A percentile compares a stretch with the other conserved stretches of the same genome.
Evolutionary conservation across 352 stramenopile species (phyloP).

Genomic region (Globisporangium carolinianum): DNA sequence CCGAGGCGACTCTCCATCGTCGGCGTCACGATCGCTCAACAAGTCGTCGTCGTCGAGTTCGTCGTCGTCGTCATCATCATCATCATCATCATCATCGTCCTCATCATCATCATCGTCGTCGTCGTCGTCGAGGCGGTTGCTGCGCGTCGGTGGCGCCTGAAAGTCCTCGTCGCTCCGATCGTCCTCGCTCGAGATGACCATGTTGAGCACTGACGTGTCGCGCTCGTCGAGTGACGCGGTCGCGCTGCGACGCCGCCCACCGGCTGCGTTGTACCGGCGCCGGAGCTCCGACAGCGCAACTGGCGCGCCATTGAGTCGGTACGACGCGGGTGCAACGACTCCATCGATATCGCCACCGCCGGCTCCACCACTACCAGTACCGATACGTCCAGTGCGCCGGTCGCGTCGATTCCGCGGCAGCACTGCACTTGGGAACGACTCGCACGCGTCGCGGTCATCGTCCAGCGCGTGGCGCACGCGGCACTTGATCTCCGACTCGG

Average conservation of each 20-base stretch:
- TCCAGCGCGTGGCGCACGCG: conserved; percentile 43
- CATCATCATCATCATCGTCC: conserved; percentile 31
- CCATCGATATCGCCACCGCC: too few species aligned
- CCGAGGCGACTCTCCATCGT: conserved; percentile 26
- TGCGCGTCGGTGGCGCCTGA: conserved; percentile 30
- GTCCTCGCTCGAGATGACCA: conserved; percentile 84
- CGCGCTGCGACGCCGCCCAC: conserved; percentile 25
- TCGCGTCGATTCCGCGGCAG: background rate
- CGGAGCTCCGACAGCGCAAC: conserved; percentile 67
- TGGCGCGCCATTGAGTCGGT: conserved; percentile 64
- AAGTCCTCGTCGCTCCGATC: conserved; percentile 86
- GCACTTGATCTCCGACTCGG: conserved; percentile 61
- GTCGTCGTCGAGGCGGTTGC: conserved; percentile 23
- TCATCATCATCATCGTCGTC: conserved; percentile 29
- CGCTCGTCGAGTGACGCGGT: conserved; percentile 53
- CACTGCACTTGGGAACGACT: conserved; percentile 38
- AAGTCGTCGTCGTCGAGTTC: conserved; percentile 45
- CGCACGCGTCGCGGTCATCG: conserved; percentile 28
- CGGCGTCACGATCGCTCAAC: conserved; percentile 25
- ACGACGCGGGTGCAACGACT: conserved; percentile 32
- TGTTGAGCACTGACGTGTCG: conserved; percentile 75
- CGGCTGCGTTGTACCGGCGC: conserved; percentile 22
- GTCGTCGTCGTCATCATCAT: conserved; percentile 52
- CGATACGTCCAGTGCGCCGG: background rate
- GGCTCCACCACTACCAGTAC: too few species aligned